Evolutionary conservation across 179 eudicot species (phyloP).

Genomic region (Actinidia arguta): DNA sequence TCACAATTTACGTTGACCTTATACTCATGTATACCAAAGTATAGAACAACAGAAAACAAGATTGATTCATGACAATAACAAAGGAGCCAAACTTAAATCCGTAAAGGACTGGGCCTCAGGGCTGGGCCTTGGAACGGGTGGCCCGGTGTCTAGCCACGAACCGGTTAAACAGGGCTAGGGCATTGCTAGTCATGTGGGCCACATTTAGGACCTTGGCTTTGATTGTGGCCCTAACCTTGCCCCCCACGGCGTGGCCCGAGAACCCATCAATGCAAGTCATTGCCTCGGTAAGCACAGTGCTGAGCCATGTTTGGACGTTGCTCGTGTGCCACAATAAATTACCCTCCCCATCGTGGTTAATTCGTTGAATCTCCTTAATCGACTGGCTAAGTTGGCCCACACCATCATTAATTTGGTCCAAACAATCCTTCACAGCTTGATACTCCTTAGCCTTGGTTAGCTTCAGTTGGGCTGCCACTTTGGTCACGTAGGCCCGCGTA

Average conservation of each 20-base stretch:
- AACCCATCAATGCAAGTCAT: constrained; percentile 54
- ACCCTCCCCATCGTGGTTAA: constrained; percentile 36
- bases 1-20: too few relatives aligned
- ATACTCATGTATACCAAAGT: too few relatives aligned
- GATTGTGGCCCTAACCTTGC: constrained; percentile 42
- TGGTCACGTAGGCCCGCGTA: constrained; percentile 49
- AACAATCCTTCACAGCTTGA: constrained; percentile 50
- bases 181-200: constrained; percentile 61
- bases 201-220: constrained; percentile 60
- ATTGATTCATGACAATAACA: too few relatives aligned
- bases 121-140: too few relatives aligned
- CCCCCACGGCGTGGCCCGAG: constrained; percentile 40
- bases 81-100: too few relatives aligned
- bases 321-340: constrained; percentile 61
- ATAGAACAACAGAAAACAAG: too few relatives aligned
- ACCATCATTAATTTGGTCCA: constrained; percentile 57
- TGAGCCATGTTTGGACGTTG: constrained; percentile 64
- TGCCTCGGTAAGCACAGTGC: constrained; percentile 67
- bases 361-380: constrained; percentile 44
- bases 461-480: constrained; percentile 39
- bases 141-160: too few relatives aligned
- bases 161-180: too few relatives aligned
- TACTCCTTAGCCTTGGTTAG: constrained; percentile 32
- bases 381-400: constrained; percentile 59
- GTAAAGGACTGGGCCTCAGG: too few relatives aligned